Evolutionary conservation across 2,329 filamentous ascomycete genomes (phyloP), one percentile per base, ranked within the genome.

Genomic region (Diaporthe destruens): DNA sequence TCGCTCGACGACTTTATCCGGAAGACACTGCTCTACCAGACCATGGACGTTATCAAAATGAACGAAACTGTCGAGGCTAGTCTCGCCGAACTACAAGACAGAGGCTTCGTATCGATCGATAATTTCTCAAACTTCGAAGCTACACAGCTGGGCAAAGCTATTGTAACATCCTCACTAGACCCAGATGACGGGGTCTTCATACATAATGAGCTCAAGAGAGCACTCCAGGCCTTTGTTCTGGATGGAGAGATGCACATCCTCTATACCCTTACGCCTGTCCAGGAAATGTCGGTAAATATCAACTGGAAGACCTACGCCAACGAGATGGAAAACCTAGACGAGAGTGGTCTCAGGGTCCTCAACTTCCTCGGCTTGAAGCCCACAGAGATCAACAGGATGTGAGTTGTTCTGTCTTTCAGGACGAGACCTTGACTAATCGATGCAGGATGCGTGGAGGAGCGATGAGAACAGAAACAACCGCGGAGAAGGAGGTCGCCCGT

Each of bases 161-260:
- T 94, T 32, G 92, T 95, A 32, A 89, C 90, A 12, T 93, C 93
- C 3, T 90, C 91, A 1, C 87, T 95, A 47, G 89, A 92, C 66
- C 93, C 92, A 0, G 91, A 94, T 72, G 93, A 95, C 76, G 93
- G 93, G 0, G 81, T 93, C 1, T 95, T 94, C 76, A 87, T 95
- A 23, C 85, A 94, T 76, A 85, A 89, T 57, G 93, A 95, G 80
- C 84, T 95, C 61, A 86, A 86, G 72, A 87, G 87, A 75, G 91
- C 93, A 0, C 84, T 95, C 3, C 85, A 88, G 74, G 91, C 91
- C 1, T 95, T 95, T 77, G 93, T 94, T 16, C 91, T 95, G 88
- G 92, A 95, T 77, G 91, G 92, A 5, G 93, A 95, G 75, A 91
- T 95, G 90, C 93, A 95, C 77, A 87, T 94, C 16, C 87, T 94